Evolutionary conservation across 2,329 filamentous ascomycete genomes (phyloP), one percentile per base, ranked within the genome.

Genomic region (Alternaria panax): DNA sequence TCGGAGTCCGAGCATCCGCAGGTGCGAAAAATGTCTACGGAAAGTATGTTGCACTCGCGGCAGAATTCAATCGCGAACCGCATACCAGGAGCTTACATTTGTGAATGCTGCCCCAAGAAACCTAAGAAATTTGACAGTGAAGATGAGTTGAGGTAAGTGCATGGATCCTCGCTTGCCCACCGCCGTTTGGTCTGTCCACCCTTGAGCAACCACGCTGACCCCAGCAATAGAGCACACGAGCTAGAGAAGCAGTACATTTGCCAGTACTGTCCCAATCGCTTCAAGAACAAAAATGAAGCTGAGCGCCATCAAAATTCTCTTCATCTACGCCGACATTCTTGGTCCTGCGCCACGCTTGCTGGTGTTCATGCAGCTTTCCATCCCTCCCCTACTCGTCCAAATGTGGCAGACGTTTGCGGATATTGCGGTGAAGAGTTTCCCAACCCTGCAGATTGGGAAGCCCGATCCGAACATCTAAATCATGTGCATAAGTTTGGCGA

Each of bases 261-360:
- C 78, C 86, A 88, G 27, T 98, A 92, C 76, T 98, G 94, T 78
- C 91, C 91, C 41, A 97, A 97, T 76, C 89, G 94, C 11, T 98
- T 98, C 83, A 98, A 98, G 80, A 98, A 98, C 81, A 98, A 98
- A 81, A 98, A 98, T 72, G 95, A 98, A 80, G 93, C 93, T 2
- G 94, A 98, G 78, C 88, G 95, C 30, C 94, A 98, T 76, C 93
- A 97, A 74, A 98, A 97, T 73, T 97, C 93, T 14, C 86, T 98
- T 11, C 94, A 98, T 78, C 86, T 98, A 8, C 88, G 94, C 32
- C 89, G 91, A 24, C 93, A 98, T 80, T 97, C 93, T 48, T 99
- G 95, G 95, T 97, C 94, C 11, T 99, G 95, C 78, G 93, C 93
- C 30, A 92, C 93, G 1, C 86, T 99, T 25, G 78, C 83, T 22